Evolutionary conservation across 2,329 filamentous ascomycete genomes (phyloP).

Genomic region (Fusarium hainanense): DNA sequence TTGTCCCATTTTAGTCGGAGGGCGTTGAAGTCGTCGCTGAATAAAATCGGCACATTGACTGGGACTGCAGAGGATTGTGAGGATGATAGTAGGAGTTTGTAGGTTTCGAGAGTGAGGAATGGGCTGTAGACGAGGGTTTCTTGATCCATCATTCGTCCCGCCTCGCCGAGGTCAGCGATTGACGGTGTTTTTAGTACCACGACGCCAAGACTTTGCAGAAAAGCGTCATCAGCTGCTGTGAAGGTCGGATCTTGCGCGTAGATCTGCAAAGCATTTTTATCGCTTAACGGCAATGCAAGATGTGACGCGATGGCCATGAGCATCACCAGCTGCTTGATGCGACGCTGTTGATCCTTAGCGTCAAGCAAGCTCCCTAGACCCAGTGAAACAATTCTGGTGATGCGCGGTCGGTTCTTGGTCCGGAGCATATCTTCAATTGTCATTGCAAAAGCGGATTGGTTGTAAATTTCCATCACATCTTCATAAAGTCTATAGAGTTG

Average conservation of each 20-base stretch:
- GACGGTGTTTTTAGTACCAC: conserved; percentile 35
- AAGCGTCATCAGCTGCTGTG: conserved; percentile 35
- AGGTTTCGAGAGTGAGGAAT: conserved; percentile 42
- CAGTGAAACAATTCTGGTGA: conserved; percentile 36
- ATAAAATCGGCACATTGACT: conserved; percentile 25
- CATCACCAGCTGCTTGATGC: conserved; percentile 42
- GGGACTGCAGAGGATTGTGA: neutral
- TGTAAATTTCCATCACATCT: conserved; percentile 27
- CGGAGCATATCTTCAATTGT: conserved; percentile 34
- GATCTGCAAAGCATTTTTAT: neutral
- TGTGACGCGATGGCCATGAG: conserved; percentile 37
- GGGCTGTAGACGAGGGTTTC: conserved; percentile 43
- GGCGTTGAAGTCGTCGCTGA: conserved; percentile 44
- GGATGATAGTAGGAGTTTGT: conserved; percentile 27
- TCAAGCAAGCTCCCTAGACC: conserved; percentile 37
- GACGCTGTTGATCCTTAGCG: conserved; percentile 40
- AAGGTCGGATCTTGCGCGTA: conserved; percentile 44
- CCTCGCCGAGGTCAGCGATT: conserved; percentile 33
- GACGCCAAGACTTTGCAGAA: conserved; percentile 32
- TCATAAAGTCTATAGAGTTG: conserved; percentile 31
- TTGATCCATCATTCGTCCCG: conserved; percentile 33
- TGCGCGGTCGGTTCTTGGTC: conserved; percentile 30
- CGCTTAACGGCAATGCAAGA: neutral
- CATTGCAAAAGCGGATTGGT: conserved; percentile 26
- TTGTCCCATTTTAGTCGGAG: conserved; percentile 43